phyloP scores from a whole-genome alignment of 148 eudicot genomes.

The Rhododendron vialii region DNA sequence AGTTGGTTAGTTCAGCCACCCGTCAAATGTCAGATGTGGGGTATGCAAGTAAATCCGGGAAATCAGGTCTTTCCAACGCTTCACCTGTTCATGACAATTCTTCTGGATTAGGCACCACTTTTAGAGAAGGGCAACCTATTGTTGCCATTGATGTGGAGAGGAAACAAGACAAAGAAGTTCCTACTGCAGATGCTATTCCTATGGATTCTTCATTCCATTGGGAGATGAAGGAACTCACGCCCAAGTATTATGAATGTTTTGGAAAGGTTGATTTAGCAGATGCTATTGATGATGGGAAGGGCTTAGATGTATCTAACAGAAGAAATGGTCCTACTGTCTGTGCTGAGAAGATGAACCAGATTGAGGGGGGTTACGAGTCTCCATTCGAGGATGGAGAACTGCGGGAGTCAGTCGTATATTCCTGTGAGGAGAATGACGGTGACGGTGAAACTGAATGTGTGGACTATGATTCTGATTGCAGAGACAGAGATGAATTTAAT shows the following conservation, averaged over 20 bases:
- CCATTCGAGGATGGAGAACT: conserved; percentile 77
- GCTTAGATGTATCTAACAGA: conserved; percentile 29
- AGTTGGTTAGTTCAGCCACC: conserved; percentile 6
- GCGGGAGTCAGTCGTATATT: conserved; percentile 36
- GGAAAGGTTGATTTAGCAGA: conserved; percentile 15
- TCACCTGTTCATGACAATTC: conserved; percentile 18
- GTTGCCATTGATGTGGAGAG: conserved; percentile 1
- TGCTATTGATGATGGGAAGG: conserved; percentile 19
- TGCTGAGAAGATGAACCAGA: conserved; percentile 16
- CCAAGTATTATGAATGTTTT: conserved; percentile 5
- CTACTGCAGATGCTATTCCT: not conserved
- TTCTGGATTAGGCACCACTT: conserved; percentile 17
- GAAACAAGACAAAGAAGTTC: conserved; percentile 8
- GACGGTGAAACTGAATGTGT: conserved; percentile 53
- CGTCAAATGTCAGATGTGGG: conserved; percentile 16
- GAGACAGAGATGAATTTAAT: conserved; percentile 34
- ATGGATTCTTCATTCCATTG: conserved; percentile 4
- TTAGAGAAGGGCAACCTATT: conserved; percentile 14
- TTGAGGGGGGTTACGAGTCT: conserved; percentile 56
- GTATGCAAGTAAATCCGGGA: conserved; percentile 9
- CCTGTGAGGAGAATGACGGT: conserved; percentile 50
- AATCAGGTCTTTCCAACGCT: conserved; percentile 1
- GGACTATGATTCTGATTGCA: conserved; percentile 52
- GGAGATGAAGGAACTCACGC: conserved; percentile 4
- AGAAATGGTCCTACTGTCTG: conserved; percentile 16